phyloP scores from a whole-genome alignment of 2,329 filamentous ascomycete genomes.

The Orbilia brochopaga region DNA sequence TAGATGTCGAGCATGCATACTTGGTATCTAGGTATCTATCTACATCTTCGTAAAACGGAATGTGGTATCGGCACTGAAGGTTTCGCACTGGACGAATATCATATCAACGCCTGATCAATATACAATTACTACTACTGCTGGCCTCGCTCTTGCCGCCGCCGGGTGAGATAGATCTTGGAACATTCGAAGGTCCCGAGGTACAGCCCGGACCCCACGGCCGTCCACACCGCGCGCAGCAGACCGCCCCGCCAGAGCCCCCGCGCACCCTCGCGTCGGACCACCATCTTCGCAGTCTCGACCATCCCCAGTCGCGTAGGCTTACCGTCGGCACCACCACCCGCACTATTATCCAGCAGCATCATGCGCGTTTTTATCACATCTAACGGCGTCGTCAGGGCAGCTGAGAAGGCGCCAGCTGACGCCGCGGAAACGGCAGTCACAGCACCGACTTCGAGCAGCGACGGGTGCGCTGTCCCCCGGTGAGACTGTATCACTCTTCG shows the following conservation, averaged over 20 bases:
- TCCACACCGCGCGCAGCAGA: slow-evolving; percentile 76
- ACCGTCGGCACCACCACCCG: slow-evolving; percentile 42
- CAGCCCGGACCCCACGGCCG: slow-evolving; percentile 78
- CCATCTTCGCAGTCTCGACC: slow-evolving; percentile 68
- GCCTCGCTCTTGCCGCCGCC: slow-evolving; percentile 61
- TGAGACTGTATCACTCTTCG: slow-evolving; percentile 64
- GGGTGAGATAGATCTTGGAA: slow-evolving; percentile 69
- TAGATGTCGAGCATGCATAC: no score
- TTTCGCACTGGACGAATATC: no score
- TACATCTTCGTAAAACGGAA: no score
- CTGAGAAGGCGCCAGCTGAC: slow-evolving; percentile 73
- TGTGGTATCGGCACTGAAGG: no score
- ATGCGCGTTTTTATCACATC: slow-evolving; percentile 90
- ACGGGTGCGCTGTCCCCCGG: slow-evolving; percentile 53
- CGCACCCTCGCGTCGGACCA: slow-evolving; percentile 71
- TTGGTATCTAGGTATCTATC: no score
- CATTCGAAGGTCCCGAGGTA: slow-evolving; percentile 88
- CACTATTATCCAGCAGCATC: slow-evolving; percentile 71
- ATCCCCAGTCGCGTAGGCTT: slow-evolving; percentile 56
- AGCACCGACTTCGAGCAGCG: slow-evolving; percentile 61
- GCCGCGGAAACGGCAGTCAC: slow-evolving; percentile 78
- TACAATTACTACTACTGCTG: no score
- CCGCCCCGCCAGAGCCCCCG: slow-evolving; percentile 79
- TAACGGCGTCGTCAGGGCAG: slow-evolving; percentile 82
- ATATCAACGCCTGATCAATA: no score